These are phyloP conservation scores for Solanum corneliomulleri DNA, from an alignment of 257 asterid genomes.

Conservation along the genomic window DNA sequence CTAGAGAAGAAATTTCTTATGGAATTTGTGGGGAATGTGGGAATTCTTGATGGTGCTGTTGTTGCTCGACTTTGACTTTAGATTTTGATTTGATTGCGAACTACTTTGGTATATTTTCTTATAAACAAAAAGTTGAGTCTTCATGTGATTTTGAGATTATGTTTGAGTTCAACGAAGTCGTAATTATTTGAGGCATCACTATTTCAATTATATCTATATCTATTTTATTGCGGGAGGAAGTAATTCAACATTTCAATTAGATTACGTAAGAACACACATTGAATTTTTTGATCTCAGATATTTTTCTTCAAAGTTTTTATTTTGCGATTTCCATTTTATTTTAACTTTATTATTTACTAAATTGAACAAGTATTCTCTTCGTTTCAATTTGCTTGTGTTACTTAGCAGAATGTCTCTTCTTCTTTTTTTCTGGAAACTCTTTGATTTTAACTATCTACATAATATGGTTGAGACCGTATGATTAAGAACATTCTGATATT, in stretches of 20 bases:
- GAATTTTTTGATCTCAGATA: not conserved
- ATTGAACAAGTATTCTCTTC: no score
- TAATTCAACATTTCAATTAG: no score
- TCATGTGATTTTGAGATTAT: not conserved
- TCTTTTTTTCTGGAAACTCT: no score
- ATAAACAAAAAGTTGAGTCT: not conserved
- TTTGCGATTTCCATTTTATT: not conserved
- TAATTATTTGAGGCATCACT: not conserved
- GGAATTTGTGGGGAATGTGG: not conserved
- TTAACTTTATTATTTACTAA: not conserved
- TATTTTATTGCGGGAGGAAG: not conserved
- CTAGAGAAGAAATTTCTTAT: no score
- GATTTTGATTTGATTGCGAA: not conserved
- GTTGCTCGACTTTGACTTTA: not conserved
- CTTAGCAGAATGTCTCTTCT: not conserved
- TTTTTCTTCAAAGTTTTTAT: not conserved
- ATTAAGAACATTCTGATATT: no score
- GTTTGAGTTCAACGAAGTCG: no score
- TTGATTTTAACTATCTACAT: no score
- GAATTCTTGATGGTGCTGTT: no score
- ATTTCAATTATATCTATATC: no score
- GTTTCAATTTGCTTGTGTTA: not conserved
- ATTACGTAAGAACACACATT: not conserved
- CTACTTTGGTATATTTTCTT: no score
- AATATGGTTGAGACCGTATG: rapidly evolving